Evolutionary conservation across 2,329 filamentous ascomycete species (phyloP).

Genomic region (Penicillium sp.): DNA sequence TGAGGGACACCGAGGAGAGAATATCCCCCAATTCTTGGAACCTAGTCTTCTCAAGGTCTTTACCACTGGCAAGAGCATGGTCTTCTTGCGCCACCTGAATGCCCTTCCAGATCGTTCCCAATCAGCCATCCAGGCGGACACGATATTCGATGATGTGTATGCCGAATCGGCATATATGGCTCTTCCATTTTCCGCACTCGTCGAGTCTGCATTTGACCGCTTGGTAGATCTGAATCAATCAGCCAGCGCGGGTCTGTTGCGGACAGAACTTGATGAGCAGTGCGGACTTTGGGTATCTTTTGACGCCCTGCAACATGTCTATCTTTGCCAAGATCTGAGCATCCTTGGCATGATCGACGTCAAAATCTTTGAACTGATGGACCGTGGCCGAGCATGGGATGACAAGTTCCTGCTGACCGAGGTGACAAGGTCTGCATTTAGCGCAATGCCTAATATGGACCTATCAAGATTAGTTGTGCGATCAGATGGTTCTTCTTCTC

Average conservation of each 20-base stretch:
- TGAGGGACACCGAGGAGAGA: constrained; percentile 61
- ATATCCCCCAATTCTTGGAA: constrained; percentile 76
- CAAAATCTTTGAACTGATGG: constrained; percentile 76
- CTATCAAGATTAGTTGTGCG: constrained; percentile 67
- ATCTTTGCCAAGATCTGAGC: constrained; percentile 76
- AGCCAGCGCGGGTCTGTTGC: constrained; percentile 70
- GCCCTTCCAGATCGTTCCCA: constrained; percentile 42
- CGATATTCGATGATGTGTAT: constrained; percentile 39
- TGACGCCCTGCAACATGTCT: constrained; percentile 72
- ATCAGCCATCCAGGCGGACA: constrained; percentile 44
- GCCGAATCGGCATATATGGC: constrained; percentile 43
- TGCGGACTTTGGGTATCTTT: constrained; percentile 72
- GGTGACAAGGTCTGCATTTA: constrained; percentile 74
- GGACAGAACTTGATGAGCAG: constrained; percentile 68
- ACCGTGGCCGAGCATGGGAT: constrained; percentile 69
- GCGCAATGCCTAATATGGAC: constrained; percentile 59
- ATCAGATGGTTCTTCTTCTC: constrained; percentile 49
- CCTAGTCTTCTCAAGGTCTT: constrained; percentile 75
- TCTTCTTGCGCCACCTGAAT: constrained; percentile 77
- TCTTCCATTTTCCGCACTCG: constrained; percentile 66
- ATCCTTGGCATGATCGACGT: constrained; percentile 69
- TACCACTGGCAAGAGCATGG: constrained; percentile 84
- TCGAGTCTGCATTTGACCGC: constrained; percentile 71
- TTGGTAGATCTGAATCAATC: constrained; percentile 80
- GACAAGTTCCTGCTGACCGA: constrained; percentile 83